Base-by-base conservation (phyloP, 73 alveolate species). In the Effrenium voratum region DNA sequence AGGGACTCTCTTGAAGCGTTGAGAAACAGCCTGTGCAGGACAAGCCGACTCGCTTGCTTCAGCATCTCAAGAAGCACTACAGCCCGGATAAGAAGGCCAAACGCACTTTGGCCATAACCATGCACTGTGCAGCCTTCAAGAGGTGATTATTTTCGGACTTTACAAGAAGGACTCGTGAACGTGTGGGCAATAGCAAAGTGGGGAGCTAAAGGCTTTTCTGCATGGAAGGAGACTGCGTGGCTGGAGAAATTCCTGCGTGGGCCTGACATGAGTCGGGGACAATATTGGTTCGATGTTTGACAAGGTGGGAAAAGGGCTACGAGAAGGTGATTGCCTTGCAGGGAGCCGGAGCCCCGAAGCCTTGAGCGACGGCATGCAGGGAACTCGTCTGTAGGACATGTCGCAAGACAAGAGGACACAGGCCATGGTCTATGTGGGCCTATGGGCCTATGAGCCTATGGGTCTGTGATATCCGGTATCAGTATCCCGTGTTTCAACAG, bases 381-480 rank as follows among this genome's bases (percentile, higher is more conserved):
- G 28, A 41, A 16, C 84, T 36, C 36, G 50, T 73, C 3, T 30
- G 47, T 30, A 87, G 36, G 99, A 99, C 50, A 99, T 99, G 99
- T 99, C 99, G 79, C 99, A 99, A 88, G 99, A 99, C 84, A 99
- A 99, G 96, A 93, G 99, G 88, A 99, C 99, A 60, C 99, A 98
- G 99, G 99, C 93, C 0, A 12, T 3, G 66, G 30, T 5, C n/a
- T 30, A 24, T 16, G 36, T 60, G 15, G 36, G n/a, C n/a, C n/a
- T n/a, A n/a, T n/a, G n/a, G n/a, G n/a, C n/a, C n/a, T n/a, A n/a
- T n/a, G n/a, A n/a, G n/a, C n/a, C n/a, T n/a, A n/a, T n/a, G n/a
- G n/a, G n/a, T n/a, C n/a, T n/a, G n/a, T n/a, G n/a, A n/a, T n/a
- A n/a, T n/a, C n/a, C n/a, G n/a, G n/a, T n/a, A n/a, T n/a, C n/a